Evolutionary conservation across 2,329 filamentous ascomycete species (phyloP).

Genomic region (Penicillium sp.): DNA sequence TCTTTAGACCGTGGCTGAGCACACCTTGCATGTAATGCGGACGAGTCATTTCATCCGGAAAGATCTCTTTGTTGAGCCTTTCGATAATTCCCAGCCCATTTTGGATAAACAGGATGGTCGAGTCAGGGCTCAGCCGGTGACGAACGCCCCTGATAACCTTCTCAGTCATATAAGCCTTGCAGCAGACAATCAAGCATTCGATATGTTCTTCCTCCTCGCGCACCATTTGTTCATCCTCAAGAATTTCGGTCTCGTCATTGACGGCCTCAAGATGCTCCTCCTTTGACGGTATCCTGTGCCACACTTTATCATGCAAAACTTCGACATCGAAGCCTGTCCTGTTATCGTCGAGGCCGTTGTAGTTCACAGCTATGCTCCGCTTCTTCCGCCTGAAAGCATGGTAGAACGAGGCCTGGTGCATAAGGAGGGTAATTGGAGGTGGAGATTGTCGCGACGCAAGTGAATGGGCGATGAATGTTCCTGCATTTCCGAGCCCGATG

Average conservation of each 20-base stretch:
- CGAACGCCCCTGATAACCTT: slow-evolving; percentile 66
- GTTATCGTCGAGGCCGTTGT: slow-evolving; percentile 45
- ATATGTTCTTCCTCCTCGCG: slow-evolving; percentile 54
- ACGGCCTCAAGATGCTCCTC: background rate
- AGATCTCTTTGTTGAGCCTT: slow-evolving; percentile 69
- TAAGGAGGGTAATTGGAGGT: slow-evolving; percentile 78
- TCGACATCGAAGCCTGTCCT: slow-evolving; percentile 49
- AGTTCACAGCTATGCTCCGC: slow-evolving; percentile 38
- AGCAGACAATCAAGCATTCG: slow-evolving; percentile 73
- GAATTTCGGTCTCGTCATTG: background rate
- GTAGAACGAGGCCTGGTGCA: slow-evolving; percentile 58
- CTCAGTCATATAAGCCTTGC: slow-evolving; percentile 72
- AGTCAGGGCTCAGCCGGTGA: slow-evolving; percentile 65
- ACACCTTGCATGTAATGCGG: slow-evolving; percentile 78
- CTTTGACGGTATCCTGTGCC: slow-evolving; percentile 32
- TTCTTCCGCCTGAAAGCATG: slow-evolving; percentile 36
- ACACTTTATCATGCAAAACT: slow-evolving; percentile 32
- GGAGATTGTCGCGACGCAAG: slow-evolving; percentile 62
- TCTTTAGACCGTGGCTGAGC: slow-evolving; percentile 60
- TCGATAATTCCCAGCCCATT: slow-evolving; percentile 86
- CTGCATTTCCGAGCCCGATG: slow-evolving; percentile 78
- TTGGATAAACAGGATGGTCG: slow-evolving; percentile 74
- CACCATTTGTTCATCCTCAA: slow-evolving; percentile 11
- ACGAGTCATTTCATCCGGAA: slow-evolving; percentile 63
- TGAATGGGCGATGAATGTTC: slow-evolving; percentile 74